Base-by-base conservation (phyloP, 352 stramenopile genomes). In the Phytophthora pseudosyringae region DNA sequence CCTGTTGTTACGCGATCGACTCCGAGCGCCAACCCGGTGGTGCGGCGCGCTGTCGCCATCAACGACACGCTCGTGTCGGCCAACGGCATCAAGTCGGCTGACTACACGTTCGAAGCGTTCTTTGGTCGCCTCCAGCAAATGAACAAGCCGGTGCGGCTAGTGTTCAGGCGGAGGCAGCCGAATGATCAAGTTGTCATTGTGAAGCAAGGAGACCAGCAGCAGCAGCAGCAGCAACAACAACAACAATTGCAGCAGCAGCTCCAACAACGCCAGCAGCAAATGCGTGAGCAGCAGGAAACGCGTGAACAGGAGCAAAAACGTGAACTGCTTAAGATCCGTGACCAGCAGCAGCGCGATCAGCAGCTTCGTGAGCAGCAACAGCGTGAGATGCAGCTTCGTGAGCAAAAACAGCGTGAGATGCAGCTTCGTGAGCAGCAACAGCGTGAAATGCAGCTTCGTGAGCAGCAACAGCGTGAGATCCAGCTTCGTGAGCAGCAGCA, bases 51-150 rank as follows among this genome's bases (percentile, higher is more conserved):
- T 55, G 88, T 96, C 12, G 74, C 75, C 13, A 59, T 91, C 18
- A 89, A 92, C 40, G 88, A 96, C 58, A 90, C 83, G 25, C 76
- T 96, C 5, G 64, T 96, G 21, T 90, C 83, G 3, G 88, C 88
- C 0, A 96, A 96, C 49, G 75, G 75, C 18, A 74, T 96, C 18
- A 70, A 76, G 29, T 93, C 86, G 3, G 69, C 69, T 1, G 81
- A 93, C 32, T 91, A 86, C 54, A 78, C 80, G 52, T 96, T 96
- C 21, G 83, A 92, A 50, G 74, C 81, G 3, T 96, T 96, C 52
- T 96, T 96, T 56, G 78, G 78, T 21, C 67, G 83, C 3, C 64
- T 96, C 4, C 86, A 94, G 48, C 81, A 96, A 26, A 92, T 94
- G 86, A 88, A 84, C 51, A 96, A 96, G 51, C 88, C 88, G 3